Base-by-base conservation (phyloP, 441 rosid genomes). In the Aleurites moluccanus region DNA sequence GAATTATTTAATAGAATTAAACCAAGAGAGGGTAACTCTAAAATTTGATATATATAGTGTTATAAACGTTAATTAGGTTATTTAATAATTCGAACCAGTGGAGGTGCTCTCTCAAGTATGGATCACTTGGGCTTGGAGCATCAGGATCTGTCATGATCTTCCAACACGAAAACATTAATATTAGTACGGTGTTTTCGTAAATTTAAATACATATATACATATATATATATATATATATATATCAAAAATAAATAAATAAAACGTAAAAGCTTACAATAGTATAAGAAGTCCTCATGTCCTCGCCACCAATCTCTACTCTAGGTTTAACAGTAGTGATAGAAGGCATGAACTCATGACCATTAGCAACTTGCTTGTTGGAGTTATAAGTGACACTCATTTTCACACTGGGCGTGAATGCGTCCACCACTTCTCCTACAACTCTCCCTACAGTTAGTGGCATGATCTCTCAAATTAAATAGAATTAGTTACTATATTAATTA, bases 71-170 rank as follows among this genome's bases (percentile, higher is more conserved):
- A n/a, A 20, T 21, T 55, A 25, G 16, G 28, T 57, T 23, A 27
- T 4, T 23, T 30, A 52, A 21, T 10, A 69, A 35, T 64, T 49
- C 79, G 3, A 8, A 95, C 99, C 99, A 95, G 67, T 95, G 99
- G 61, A 90, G 85, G 91, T 93, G 93, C 77, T 95, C 99, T 79
- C 96, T 83, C 84, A 88, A 75, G 83, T 76, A 80, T 3, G 99
- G 99, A 79, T 95, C 97, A 68, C 98, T 89, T 4, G 97, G 98
- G 67, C 94, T 92, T 28, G 98, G 98, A 53, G 96, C 94, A 71
- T 93, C 98, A 57, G 98, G 97, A 77, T 94, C 96, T 52, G 87
- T 91, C 98, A 93, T 89, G 82, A 92, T 83, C 91, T 89, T 66
- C 63, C 60, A 27, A 64, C 25, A 8, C 3, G 13, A 64, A 23